Base-by-base conservation (phyloP, 176 grass and related monocot species). In the Oryza coarctata region DNA sequence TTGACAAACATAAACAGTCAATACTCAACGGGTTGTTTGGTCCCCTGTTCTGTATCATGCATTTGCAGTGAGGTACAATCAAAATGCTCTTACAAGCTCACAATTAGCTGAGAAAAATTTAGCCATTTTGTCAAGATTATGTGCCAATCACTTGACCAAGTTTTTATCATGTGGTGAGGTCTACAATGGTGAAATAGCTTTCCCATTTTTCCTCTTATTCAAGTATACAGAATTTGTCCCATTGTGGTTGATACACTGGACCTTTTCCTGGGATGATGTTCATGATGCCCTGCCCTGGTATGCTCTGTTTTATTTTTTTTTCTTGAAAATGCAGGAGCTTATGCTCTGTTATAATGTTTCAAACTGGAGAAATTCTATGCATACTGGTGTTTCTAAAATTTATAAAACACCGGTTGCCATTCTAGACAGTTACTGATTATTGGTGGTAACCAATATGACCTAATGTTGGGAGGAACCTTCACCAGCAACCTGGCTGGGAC, bases 391-490 rank as follows among this genome's bases (percentile, higher is more conserved):
- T 76, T 40, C 45, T 77, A 69, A 33, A 67, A 77, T 31, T 8
- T 31, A 3, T 62, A 62, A 17, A 69, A 77, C 17, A 27, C 4
- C 75, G 20, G 30, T 83, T 67, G 40, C 71, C 11, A 29, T 2
- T 68, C 20, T 60, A 34, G 34, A 43, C 73, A 41, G 15, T 4
- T 68, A 22, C 9, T 68, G 32, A 20, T 83, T 52, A 65, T n/a
- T 64, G 15, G 61, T 75, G 41, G 62, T 67, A 84, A 76, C 50
- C 63, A 60, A 11, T 76, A 41, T 58, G 44, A 58, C 10, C 38
- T 76, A 40, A 75, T 68, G 33, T 76, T 63, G n/a, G n/a, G n/a
- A n/a, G 72, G 63, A 84, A 76, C 71, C 43, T 84, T 84, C 65
- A 66, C 23, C 1, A 25, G 15, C 14, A 3, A 66, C 31, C 15